Evolutionary conservation across 768 basidiomycete species (phyloP).

Genomic region (Calocybe indica): DNA sequence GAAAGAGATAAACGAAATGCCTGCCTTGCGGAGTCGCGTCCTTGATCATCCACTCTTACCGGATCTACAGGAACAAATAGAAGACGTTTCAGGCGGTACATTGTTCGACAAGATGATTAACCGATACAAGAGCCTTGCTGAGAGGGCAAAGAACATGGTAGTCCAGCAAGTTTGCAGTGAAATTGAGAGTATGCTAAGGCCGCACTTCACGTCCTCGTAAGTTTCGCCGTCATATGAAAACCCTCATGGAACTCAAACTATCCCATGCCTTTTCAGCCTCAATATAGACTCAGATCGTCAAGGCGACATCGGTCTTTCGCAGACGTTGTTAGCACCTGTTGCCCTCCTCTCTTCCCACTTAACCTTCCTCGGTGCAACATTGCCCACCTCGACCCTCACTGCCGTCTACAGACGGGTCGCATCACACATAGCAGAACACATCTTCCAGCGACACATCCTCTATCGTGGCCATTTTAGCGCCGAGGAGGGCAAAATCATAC

Average conservation of each 20-base stretch:
- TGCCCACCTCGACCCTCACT: constrained; percentile 54
- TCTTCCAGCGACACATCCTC: constrained; percentile 77
- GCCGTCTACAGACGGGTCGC: constrained; percentile 72
- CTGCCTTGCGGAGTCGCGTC: constrained; percentile 50
- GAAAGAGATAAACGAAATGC: constrained; percentile 65
- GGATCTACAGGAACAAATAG: constrained; percentile 24
- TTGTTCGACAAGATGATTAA: constrained; percentile 76
- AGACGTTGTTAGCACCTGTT: constrained; percentile 70
- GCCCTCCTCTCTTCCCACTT: constrained; percentile 80
- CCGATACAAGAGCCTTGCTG: constrained; percentile 53
- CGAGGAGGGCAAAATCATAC: constrained; percentile 55
- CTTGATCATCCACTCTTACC: constrained; percentile 47
- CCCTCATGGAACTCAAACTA: no score
- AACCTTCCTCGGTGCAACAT: constrained; percentile 52
- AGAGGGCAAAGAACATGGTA: constrained; percentile 84
- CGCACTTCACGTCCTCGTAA: constrained; percentile 54
- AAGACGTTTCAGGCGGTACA: constrained; percentile 47
- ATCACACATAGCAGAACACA: constrained; percentile 64
- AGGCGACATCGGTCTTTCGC: constrained; percentile 49
- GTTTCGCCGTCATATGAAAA: no score
- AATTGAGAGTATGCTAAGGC: constrained; percentile 68
- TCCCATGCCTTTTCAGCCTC: not conserved
- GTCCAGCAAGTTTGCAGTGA: constrained; percentile 79
- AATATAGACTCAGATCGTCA: constrained; percentile 1
- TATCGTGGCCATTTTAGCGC: constrained; percentile 68